Evolutionary conservation across 345 rosid species (phyloP), one percentile per base, ranked within the genome.

Genomic region (Aquilaria malaccensis): DNA sequence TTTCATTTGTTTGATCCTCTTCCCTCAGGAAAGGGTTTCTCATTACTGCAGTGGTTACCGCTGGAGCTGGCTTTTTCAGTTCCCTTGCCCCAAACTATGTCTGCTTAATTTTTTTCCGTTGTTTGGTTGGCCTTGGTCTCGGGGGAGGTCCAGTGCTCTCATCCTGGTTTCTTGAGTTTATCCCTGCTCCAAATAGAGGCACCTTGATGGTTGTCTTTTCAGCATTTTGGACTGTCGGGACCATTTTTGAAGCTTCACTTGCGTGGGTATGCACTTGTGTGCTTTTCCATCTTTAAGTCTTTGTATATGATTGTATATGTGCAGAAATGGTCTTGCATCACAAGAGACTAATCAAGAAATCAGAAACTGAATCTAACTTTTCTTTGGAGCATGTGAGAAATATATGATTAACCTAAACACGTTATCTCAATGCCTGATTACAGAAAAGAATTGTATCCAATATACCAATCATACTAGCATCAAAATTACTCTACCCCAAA

Each of bases 101-200:
- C 58, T 66, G 72, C 30, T 68, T 92, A 67, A 45, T 89, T 65
- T 58, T 77, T 65, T 72, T 82, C 43, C 93, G 98, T 32, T 81
- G 83, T 67, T 76, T 92, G 33, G 97, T 92, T 64, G 98, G 98
- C 65, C 77, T 92, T 56, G 98, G 98, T 41, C 61, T 92, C 60
- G 98, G 98, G 68, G 97, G 98, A 32, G 98, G 95, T 45, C 98
- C 87, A 68, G 98, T 92, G 53, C 93, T 92, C 48, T 76, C 72
- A 29, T 79, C 98, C 12, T 92, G 97, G 98, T 89, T 78, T 78
- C 76, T 92, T 60, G 98, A 92, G 76, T 92, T 92, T 72, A 78
- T 92, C 56, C 98, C 97, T 57, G 84, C 98, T 41, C 87, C 98
- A 48, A 85, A 74, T 70, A 72, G 97, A 79, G 98, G 97, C 58